These are phyloP conservation scores for Chaetomium sp. DNA, from an alignment of 2,329 filamentous ascomycete genomes.

Conservation along the genomic window DNA sequence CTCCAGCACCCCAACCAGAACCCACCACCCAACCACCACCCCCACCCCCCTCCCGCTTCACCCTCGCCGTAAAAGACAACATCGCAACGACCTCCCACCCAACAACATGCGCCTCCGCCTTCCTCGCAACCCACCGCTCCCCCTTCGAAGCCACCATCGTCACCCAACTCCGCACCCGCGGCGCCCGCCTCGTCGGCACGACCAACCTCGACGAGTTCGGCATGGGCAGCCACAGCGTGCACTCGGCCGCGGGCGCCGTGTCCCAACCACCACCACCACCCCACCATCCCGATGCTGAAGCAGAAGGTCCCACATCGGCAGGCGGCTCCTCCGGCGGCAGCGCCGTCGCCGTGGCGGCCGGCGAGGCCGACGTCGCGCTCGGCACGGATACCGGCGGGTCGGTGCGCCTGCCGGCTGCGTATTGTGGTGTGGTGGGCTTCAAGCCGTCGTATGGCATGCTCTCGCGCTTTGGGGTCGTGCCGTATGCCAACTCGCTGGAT, in stretches of 20 bases:
- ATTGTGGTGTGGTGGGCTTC: conserved; percentile 80
- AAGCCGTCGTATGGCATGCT: conserved; percentile 91
- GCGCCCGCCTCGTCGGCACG: conserved; percentile 70
- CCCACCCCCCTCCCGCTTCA: conserved; percentile 37
- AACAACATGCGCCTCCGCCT: conserved; percentile 82
- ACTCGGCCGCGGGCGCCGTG: conserved; percentile 38
- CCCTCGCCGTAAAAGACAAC: conserved; percentile 74
- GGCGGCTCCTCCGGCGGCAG: conserved; percentile 94
- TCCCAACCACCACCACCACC: too few relatives aligned
- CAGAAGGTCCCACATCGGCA: conserved; percentile 57
- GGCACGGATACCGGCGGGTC: conserved; percentile 95
- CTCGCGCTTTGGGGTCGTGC: conserved; percentile 82
- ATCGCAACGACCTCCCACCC: conserved; percentile 66
- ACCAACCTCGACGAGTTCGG: conserved; percentile 80
- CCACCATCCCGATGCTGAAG: not conserved
- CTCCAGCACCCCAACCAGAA: conserved; percentile 18
- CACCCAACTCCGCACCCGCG: conserved; percentile 62
- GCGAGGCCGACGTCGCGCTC: conserved; percentile 64
- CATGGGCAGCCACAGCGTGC: conserved; percentile 43
- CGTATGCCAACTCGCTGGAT: conserved; percentile 90
- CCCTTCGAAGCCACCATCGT: conserved; percentile 85
- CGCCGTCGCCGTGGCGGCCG: conserved; percentile 75
- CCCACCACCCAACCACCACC: not conserved
- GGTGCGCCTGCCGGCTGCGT: conserved; percentile 83
- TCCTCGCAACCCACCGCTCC: conserved; percentile 69